Conservation (phyloP, 2,329 filamentous ascomycete genomes). For the Ophiostoma montium region DNA sequence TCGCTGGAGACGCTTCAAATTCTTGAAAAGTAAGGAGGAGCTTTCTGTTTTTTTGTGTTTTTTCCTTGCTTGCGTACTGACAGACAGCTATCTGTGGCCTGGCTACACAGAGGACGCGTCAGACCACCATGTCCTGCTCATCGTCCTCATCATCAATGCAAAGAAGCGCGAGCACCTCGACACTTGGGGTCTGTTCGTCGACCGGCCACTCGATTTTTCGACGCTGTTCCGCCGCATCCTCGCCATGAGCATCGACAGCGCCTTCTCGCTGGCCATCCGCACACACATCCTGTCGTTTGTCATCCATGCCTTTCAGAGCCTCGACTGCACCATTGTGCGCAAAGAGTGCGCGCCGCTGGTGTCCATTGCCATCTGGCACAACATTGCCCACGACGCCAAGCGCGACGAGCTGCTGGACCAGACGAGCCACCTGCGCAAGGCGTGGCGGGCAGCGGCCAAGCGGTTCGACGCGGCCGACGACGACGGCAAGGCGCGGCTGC, state of each 20-base stretch:
- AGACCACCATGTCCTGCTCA: conserved; percentile 79
- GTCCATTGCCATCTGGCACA: conserved; percentile 91
- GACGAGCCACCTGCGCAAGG: conserved; percentile 63
- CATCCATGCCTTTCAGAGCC: conserved; percentile 81
- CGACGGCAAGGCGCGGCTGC: conserved; percentile 58
- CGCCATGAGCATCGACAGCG: conserved; percentile 66
- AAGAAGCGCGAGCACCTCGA: conserved; percentile 79
- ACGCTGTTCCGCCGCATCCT: conserved; percentile 78
- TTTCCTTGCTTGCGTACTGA: too few relatives aligned
- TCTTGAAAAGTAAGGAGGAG: conserved; percentile 30
- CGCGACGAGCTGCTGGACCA: conserved; percentile 62
- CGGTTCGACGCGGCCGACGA: conserved; percentile 81
- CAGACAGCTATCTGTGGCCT: conserved; percentile 78
- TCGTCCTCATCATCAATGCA: conserved; percentile 73
- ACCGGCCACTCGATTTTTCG: conserved; percentile 70
- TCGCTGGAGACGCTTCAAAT: conserved; percentile 82
- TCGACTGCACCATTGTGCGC: conserved; percentile 76
- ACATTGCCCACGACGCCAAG: conserved; percentile 63
- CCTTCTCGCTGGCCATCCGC: conserved; percentile 51
- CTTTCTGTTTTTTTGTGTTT: too few relatives aligned
- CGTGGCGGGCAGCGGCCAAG: conserved; percentile 78
- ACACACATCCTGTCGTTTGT: conserved; percentile 81
- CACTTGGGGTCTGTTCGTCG: conserved; percentile 74
- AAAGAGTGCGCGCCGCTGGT: conserved; percentile 95
- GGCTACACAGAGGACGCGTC: conserved; percentile 79